Conservation (phyloP, 495 filamentous ascomycete genomes). For the Letharia columbiana region DNA sequence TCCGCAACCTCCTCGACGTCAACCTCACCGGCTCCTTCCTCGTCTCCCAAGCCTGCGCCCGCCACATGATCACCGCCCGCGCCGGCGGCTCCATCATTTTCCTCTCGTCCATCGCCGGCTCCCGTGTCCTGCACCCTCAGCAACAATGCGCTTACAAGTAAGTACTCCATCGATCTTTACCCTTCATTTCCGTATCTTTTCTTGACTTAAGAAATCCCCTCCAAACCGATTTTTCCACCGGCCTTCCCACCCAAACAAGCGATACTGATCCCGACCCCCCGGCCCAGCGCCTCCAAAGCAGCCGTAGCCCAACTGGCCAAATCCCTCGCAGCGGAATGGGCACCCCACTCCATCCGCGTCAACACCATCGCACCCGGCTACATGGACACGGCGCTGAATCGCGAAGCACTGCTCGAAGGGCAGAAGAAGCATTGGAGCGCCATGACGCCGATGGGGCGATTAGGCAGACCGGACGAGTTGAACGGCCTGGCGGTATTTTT, state of each 20-base stretch:
- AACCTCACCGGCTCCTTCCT: constrained; percentile 63
- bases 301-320: constrained; percentile 51
- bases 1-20: constrained; percentile 62
- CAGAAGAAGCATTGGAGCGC: constrained; percentile 72
- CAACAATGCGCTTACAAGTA: constrained; percentile 60
- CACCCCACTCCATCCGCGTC: constrained; percentile 38
- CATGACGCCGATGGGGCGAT: constrained; percentile 61
- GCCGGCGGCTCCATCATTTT: constrained; percentile 57
- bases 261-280: neutral
- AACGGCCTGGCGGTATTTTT: constrained; percentile 74
- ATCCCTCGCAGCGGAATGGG: constrained; percentile 60
- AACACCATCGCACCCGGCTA: constrained; percentile 42
- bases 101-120: constrained; percentile 58
- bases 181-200: too few species aligned
- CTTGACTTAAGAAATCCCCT: neutral
- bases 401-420: constrained; percentile 20
- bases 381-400: constrained; percentile 34
- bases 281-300: constrained; percentile 48
- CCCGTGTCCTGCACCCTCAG: constrained; percentile 59
- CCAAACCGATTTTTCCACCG: neutral
- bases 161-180: neutral
- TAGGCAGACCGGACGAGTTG: constrained; percentile 67
- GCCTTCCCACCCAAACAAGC: too few species aligned
- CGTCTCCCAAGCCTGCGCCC: constrained; percentile 56
- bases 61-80: constrained; percentile 41